Base-by-base conservation (phyloP, 257 asterid genomes). In the Lavandula angustifolia region DNA sequence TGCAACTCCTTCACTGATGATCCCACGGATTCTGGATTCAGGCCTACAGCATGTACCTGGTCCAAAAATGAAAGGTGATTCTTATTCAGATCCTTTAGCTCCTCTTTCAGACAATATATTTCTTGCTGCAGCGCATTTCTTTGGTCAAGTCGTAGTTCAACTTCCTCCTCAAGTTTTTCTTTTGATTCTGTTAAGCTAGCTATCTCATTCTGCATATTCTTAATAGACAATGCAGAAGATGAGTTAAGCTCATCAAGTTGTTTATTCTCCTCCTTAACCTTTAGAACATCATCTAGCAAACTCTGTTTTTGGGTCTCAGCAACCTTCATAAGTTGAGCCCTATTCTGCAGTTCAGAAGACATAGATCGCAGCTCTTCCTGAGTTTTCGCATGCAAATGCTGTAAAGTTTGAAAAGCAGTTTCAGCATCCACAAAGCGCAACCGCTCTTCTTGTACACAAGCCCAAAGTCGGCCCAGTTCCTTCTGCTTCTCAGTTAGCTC, bases 121-220 rank as follows among this genome's bases (percentile, higher is more conserved):
- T 94, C 99, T 76, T 87, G 96, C 79, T 94, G 99, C 71, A 94
- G 85, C 6, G 99, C 95, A 54, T 94, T 94, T 80, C 95, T 85
- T 72, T 94, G 78, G 71, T 87, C 95, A 54, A 90, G 71, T 43
- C 95, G 85, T 70, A 86, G 90, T 78, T 84, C 99, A 71, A 90
- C 95, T 77, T 94, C 99, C 76, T 82, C 84, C 87, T 75, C 78
- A 5, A 92, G 94, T 69, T 80, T 85, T 65, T 80, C 88, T 78
- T 79, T 84, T 16, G 83, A 77, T 70, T 85, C 94, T 46, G 69
- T 61, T 48, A 94, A 81, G 76, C 80, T 61, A 32, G 81, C 81
- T 58, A 90, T 81, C 81, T 90, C 94, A 44, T 80, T 80, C 59
- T 80, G 86, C 92, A 94, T 75, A 54, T 78, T 80, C 55, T 80